Conservation (phyloP, 2,329 filamentous ascomycete species). For the Epichloe uncinata region DNA sequence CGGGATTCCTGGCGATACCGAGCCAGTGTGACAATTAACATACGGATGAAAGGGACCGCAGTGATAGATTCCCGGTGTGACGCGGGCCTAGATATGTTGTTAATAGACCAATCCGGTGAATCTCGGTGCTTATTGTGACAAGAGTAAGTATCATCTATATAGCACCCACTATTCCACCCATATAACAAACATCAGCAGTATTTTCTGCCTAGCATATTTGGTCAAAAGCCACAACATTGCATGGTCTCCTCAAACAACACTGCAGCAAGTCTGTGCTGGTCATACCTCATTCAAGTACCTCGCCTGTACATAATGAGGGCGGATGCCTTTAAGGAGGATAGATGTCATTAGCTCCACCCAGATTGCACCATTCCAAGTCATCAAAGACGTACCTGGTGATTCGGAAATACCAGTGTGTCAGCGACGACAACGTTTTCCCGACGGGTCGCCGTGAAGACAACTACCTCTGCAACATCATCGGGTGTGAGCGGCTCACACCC, state of each 20-base stretch:
- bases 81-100: not conserved
- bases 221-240: not conserved
- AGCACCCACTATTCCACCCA: not conserved
- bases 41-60: no score
- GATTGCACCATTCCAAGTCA: not conserved
- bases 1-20: no score
- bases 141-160: no score
- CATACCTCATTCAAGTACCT: not conserved
- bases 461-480: constrained; percentile 80
- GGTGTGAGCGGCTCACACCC: constrained; percentile 73
- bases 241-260: not conserved
- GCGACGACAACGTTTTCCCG: constrained; percentile 85
- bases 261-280: not conserved
- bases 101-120: not conserved
- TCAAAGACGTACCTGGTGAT: constrained; percentile 55
- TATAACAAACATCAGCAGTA: not conserved
- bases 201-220: no score
- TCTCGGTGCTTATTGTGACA: not conserved
- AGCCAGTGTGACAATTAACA: no score
- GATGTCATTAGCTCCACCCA: not conserved
- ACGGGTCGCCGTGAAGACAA: constrained; percentile 74
- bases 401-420: constrained; percentile 77
- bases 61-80: no score
- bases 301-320: constrained; percentile 21
- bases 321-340: constrained; percentile 14